These are phyloP conservation scores for Leccinum disarticulatum DNA, from an alignment of 768 basidiomycete species.

Conservation along the genomic window DNA sequence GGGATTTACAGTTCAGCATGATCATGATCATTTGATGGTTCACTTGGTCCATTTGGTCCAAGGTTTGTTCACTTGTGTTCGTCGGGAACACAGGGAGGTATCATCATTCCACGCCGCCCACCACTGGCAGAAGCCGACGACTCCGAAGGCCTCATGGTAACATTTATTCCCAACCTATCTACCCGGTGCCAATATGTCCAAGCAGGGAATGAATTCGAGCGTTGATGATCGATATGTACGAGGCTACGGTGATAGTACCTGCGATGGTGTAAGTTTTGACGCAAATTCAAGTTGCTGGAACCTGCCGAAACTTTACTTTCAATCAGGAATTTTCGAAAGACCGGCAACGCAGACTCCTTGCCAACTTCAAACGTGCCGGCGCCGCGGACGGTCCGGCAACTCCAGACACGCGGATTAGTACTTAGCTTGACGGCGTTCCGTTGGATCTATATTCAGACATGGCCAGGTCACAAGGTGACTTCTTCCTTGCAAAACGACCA, in stretches of 20 bases:
- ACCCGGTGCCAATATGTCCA: not conserved
- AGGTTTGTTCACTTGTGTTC: not conserved
- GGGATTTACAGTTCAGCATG: not conserved
- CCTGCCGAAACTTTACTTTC: too few species aligned
- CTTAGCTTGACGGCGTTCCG: not conserved
- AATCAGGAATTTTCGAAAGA: not conserved
- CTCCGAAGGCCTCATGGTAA: not conserved
- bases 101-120: not conserved
- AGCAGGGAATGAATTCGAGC: not conserved
- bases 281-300: too few species aligned
- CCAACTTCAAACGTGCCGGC: too few species aligned
- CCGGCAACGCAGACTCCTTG: not conserved
- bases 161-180: not conserved
- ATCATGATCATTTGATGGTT: not conserved
- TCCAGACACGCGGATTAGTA: not conserved
- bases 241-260: too few species aligned
- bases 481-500: not conserved
- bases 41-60: not conserved
- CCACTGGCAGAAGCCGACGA: not conserved
- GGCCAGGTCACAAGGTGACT: slow-evolving; percentile 10
- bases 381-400: not conserved
- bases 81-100: not conserved
- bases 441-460: slow-evolving; percentile 25
- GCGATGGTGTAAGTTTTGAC: too few species aligned
- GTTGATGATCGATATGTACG: too few species aligned